Evolutionary conservation across 2,329 filamentous ascomycete genomes (phyloP).

Genomic region (Bipolaris victoriae): DNA sequence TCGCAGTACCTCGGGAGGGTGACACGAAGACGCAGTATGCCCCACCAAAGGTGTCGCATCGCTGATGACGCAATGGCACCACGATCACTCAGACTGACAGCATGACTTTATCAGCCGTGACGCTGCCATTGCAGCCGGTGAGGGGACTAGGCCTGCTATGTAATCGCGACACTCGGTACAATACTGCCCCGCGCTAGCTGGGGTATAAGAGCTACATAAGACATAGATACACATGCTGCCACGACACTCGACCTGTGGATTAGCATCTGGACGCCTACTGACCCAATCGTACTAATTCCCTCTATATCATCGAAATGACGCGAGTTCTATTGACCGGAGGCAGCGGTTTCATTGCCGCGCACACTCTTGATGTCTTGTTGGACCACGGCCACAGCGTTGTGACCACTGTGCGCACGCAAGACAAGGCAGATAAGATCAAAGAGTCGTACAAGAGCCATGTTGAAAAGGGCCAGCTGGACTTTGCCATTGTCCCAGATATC

Average conservation of each 20-base stretch:
- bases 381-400: conserved; percentile 65
- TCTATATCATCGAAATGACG: conserved; percentile 37
- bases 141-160: conserved; percentile 4
- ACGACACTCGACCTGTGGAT: background rate
- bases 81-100: conserved; percentile 21
- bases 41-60: conserved; percentile 15
- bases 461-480: conserved; percentile 65
- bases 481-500: conserved; percentile 74
- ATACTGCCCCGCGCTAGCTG: conserved; percentile 24
- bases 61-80: conserved; percentile 21
- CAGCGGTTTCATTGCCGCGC: conserved; percentile 69
- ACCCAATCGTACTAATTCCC: background rate
- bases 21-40: conserved; percentile 13
- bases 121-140: conserved; percentile 10
- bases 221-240: conserved; percentile 20
- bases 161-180: conserved; percentile 18
- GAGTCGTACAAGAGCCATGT: conserved; percentile 56
- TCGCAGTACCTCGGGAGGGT: conserved; percentile 15
- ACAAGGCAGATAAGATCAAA: conserved; percentile 67
- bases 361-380: conserved; percentile 66
- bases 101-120: conserved; percentile 16
- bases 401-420: conserved; percentile 66
- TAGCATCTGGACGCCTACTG: background rate
- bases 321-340: conserved; percentile 57
- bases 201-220: conserved; percentile 12